These are phyloP conservation scores for Yamadazyma philogaea DNA, from an alignment of 805 yeast genomes.

Conservation along the genomic window DNA sequence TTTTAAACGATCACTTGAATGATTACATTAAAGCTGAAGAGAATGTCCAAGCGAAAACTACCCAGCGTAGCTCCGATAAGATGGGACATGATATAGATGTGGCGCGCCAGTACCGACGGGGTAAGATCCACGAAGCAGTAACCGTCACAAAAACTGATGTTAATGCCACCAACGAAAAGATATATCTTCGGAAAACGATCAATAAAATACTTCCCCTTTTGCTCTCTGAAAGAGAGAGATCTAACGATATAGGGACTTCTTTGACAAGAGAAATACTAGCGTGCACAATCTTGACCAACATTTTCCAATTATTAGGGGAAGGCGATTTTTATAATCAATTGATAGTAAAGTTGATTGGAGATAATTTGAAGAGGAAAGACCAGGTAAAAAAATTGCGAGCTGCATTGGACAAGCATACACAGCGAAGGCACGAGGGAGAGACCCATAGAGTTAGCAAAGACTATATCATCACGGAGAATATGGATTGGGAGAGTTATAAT, in stretches of 20 bases:
- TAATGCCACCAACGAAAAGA: slow-evolving; percentile 40
- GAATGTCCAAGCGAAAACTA: slow-evolving; percentile 20
- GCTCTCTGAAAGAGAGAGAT: slow-evolving; percentile 44
- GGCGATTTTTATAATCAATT: slow-evolving; percentile 75
- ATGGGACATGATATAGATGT: slow-evolving; percentile 40
- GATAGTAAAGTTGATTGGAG: slow-evolving; percentile 57
- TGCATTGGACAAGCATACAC: slow-evolving; percentile 65
- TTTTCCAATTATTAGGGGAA: slow-evolving; percentile 57
- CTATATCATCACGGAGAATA: slow-evolving; percentile 15
- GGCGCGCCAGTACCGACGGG: slow-evolving; percentile 46
- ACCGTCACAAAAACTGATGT: slow-evolving; percentile 29
- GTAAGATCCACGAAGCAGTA: slow-evolving; percentile 58
- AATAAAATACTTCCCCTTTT: slow-evolving; percentile 47
- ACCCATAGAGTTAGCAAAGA: slow-evolving; percentile 8
- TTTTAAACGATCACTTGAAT: slow-evolving; percentile 61
- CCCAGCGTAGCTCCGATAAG: slow-evolving; percentile 13
- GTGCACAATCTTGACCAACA: slow-evolving; percentile 44
- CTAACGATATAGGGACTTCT: slow-evolving; percentile 46
- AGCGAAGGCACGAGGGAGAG: slow-evolving; percentile 2
- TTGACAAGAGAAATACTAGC: slow-evolving; percentile 64
- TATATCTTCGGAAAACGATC: slow-evolving; percentile 46
- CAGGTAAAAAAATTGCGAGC: slow-evolving; percentile 71
- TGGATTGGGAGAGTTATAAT: slow-evolving; percentile 18
- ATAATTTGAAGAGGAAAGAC: slow-evolving; percentile 64
- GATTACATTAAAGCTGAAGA: slow-evolving; percentile 46